phyloP scores from a whole-genome alignment of 192 early-diverging fungal genomes.

The Umbelopsis sp. region DNA sequence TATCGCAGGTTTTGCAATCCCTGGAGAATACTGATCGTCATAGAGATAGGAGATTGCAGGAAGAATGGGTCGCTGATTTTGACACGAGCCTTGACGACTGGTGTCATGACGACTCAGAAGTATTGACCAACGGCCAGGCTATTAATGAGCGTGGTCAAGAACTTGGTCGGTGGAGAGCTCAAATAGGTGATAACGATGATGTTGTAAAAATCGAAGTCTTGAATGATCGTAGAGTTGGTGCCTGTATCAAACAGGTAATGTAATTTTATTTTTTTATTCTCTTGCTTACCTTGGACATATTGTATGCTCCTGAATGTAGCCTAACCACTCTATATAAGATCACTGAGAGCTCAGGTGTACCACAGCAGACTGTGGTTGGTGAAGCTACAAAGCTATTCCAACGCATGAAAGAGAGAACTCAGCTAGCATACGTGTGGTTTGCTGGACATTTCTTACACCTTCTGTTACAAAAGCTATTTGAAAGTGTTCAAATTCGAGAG shows the following conservation, averaged over 20 bases:
- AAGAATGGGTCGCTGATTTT: constrained; percentile 43
- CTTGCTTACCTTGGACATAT: no score
- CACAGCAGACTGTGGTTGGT: constrained; percentile 40
- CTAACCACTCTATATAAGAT: constrained; percentile 23
- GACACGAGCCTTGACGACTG: constrained; percentile 45
- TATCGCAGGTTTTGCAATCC: constrained; percentile 26
- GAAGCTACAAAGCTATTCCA: constrained; percentile 38
- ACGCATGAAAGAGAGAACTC: constrained; percentile 41
- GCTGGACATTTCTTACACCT: constrained; percentile 39
- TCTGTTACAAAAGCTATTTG: constrained; percentile 37
- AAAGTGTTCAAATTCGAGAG: constrained; percentile 27
- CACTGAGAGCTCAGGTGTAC: constrained; percentile 38
- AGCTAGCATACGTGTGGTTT: constrained; percentile 44
- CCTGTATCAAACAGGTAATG: constrained; percentile 38
- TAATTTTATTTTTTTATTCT: no score
- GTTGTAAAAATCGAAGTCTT: constrained; percentile 32
- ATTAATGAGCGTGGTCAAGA: constrained; percentile 27
- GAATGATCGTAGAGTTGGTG: constrained; percentile 41
- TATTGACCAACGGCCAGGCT: constrained; percentile 24
- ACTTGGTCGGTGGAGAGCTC: constrained; percentile 35
- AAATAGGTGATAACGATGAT: constrained; percentile 35
- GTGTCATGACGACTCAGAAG: constrained; percentile 43
- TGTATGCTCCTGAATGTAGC: no score
- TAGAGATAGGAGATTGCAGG: constrained; percentile 32
- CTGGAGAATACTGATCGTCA: constrained; percentile 33